Conservation (phyloP, 495 filamentous ascomycete species). For the Penicillium samsonianum region DNA sequence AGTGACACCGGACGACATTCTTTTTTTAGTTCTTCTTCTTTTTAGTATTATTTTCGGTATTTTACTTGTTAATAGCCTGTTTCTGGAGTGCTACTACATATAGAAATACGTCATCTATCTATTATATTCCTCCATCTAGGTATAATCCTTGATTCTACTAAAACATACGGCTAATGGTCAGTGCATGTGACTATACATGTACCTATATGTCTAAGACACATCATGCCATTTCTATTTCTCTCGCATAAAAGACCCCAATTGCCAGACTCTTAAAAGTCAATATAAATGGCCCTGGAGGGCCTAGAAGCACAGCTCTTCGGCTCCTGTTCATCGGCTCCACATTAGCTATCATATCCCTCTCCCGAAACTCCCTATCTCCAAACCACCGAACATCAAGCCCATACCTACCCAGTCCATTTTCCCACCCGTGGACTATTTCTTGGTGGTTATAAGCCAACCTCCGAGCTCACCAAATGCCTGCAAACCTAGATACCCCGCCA, state of each 20-base stretch:
- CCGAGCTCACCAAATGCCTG: neutral
- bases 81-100: neutral
- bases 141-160: neutral
- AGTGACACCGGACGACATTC: conserved; percentile 7
- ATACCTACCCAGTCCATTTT: neutral
- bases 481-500: conserved; percentile 4
- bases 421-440: too few relatives aligned
- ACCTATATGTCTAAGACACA: neutral
- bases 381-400: neutral
- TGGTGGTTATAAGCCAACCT: neutral
- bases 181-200: too few relatives aligned
- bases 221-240: neutral
- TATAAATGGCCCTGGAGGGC: too few relatives aligned
- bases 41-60: too few relatives aligned
- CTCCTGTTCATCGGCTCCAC: neutral
- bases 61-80: too few relatives aligned
- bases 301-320: too few relatives aligned
- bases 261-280: too few relatives aligned
- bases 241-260: neutral
- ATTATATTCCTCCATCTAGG: too few relatives aligned
- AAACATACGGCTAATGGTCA: too few relatives aligned
- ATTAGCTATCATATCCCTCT: neutral
- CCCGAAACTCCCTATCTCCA: neutral
- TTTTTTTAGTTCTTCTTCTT: conserved; percentile 1
- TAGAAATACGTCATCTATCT: neutral